Evolutionary conservation across 768 basidiomycete genomes (phyloP).

Genomic region (Lentinus brumalis): DNA sequence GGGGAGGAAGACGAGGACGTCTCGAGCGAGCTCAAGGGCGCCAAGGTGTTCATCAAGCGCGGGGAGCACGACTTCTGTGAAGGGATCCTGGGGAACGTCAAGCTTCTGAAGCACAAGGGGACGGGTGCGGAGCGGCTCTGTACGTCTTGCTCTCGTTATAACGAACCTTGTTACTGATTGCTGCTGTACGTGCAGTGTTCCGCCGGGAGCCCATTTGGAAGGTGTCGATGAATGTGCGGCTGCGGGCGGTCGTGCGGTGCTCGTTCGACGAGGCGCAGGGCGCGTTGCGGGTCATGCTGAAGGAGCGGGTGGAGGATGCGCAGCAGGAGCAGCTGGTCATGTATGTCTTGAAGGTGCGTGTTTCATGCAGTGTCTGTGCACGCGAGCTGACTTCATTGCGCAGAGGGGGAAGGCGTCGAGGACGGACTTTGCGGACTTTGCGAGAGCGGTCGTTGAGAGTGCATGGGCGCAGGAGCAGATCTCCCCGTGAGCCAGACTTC

Average conservation of each 20-base stretch:
- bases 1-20: conserved; percentile 69
- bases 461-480: conserved; percentile 2
- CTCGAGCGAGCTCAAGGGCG: conserved; percentile 57
- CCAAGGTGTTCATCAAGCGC: conserved; percentile 60
- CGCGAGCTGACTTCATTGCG: background rate
- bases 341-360: conserved; percentile 64
- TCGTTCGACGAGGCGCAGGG: conserved; percentile 58
- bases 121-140: conserved; percentile 48
- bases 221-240: conserved; percentile 65
- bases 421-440: conserved; percentile 29
- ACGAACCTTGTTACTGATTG: background rate
- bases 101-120: conserved; percentile 50
- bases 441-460: conserved; percentile 18
- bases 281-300: conserved; percentile 55
- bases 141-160: conserved; percentile 34
- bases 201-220: conserved; percentile 72
- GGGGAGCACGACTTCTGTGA: conserved; percentile 56
- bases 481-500: background rate
- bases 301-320: conserved; percentile 43
- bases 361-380: background rate
- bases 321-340: conserved; percentile 50
- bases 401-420: conserved; percentile 29
- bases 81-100: conserved; percentile 62
- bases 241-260: conserved; percentile 57
- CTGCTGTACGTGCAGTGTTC: conserved; percentile 48